Evolutionary conservation across 2,329 filamentous ascomycete genomes (phyloP).

Genomic region (Ophiocordyceps camponoti-leonardi): DNA sequence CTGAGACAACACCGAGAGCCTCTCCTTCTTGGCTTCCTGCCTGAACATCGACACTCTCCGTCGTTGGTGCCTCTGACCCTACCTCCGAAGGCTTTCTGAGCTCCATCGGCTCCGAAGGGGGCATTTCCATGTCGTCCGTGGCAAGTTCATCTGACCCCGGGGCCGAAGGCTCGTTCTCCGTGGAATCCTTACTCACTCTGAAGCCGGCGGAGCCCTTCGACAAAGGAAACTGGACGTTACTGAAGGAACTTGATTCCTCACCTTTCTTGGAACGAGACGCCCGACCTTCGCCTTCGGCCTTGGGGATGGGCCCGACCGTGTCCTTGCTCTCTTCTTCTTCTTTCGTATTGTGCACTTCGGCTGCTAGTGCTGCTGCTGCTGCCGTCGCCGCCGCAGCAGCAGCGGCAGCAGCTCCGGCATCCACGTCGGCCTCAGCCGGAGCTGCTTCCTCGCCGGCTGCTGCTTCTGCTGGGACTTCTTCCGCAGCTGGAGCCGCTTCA

Average conservation of each 20-base stretch:
- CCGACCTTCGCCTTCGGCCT: constrained; percentile 12
- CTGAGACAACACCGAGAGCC: not conserved
- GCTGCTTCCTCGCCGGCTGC: constrained; percentile 1
- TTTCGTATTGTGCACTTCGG: not conserved
- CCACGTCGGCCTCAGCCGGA: not conserved
- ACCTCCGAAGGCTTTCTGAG: not conserved
- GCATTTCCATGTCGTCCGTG: not conserved
- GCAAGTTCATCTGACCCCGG: not conserved
- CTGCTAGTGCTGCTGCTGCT: not conserved
- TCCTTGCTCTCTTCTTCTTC: constrained; percentile 20
- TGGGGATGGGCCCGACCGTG: constrained; percentile 18
- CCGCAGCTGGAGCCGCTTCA: not conserved
- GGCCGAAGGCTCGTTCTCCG: constrained; percentile 5
- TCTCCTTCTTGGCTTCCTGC: not conserved
- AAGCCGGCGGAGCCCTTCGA: constrained; percentile 12
- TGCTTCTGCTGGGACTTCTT: not conserved
- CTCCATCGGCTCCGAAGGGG: not conserved
- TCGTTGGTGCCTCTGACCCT: not conserved
- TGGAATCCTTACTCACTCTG: constrained; percentile 9
- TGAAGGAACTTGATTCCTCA: constrained; percentile 21
- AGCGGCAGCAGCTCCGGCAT: not conserved
- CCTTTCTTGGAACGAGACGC: constrained; percentile 20
- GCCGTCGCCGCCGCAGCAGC: not conserved
- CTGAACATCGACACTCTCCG: not conserved
- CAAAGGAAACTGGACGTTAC: constrained; percentile 21